These are phyloP conservation scores for Zygosaccharomyces pseudorouxii DNA, from an alignment of 805 yeast species.

Conservation along the genomic window DNA sequence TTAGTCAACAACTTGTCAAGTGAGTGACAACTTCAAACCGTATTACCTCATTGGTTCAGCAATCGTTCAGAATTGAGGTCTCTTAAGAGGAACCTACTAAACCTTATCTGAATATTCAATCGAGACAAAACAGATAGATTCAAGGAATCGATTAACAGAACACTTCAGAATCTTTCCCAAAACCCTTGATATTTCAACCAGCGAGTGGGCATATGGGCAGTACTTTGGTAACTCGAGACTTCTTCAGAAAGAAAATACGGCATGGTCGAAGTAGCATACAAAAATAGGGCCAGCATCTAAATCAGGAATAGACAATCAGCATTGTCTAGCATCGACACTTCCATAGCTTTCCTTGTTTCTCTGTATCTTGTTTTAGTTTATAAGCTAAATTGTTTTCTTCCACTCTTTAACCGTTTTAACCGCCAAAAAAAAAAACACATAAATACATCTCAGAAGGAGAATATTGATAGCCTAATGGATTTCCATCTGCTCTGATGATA, in stretches of 20 bases:
- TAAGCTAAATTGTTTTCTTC: neutral
- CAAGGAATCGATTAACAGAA: too few relatives aligned
- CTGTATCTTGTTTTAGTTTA: neutral
- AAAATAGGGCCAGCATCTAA: neutral
- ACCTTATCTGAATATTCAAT: neutral
- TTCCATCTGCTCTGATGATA: too few relatives aligned
- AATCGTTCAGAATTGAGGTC: neutral
- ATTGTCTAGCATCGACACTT: neutral
- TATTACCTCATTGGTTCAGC: constrained; percentile 2
- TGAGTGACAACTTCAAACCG: neutral
- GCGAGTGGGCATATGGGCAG: neutral
- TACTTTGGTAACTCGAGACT: too few relatives aligned
- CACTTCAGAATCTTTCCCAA: too few relatives aligned
- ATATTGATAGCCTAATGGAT: too few relatives aligned
- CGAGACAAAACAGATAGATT: neutral
- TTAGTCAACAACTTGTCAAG: neutral
- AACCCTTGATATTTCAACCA: neutral
- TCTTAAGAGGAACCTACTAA: neutral
- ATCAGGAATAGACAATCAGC: neutral
- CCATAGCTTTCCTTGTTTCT: neutral
- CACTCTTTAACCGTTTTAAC: neutral
- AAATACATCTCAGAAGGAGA: too few relatives aligned
- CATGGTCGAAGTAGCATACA: neutral
- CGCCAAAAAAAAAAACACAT: neutral
- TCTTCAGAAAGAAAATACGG: neutral